Base-by-base conservation (phyloP, 768 basidiomycete species). In the Mycena vitilis region DNA sequence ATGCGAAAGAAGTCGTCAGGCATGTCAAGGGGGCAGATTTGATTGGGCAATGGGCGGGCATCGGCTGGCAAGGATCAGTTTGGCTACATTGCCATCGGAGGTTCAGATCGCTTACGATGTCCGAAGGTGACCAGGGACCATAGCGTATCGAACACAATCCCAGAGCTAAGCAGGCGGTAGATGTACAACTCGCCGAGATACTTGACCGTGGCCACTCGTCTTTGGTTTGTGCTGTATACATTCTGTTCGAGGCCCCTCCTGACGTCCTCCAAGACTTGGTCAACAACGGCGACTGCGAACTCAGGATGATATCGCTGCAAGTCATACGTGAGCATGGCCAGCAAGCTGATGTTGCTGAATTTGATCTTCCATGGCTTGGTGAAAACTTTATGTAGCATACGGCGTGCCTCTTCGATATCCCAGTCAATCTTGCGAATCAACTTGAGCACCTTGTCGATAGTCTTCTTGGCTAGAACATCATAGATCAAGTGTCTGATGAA, bases 291-390 rank as follows among this genome's bases (percentile, higher is more conserved):
- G 57, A 98, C 87, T 15, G 91, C 86, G 78, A 99, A 99, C 4
- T 91, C 89, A 12, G 96, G 92, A 71, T 95, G 95, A 78, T 97
- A 98, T 34, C 95, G 88, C 76, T 96, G 95, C 52, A 99, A 84
- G 76, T 99, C 98, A 75, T 96, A 96, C 3, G 96, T 92, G 66
- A 99, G 83, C 89, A 98, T 97, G 13, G 98, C 96, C 57, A 99
- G 83, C 36, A 98, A 85, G 63, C 91, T 87, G 73, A 99, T 89
- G 75, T 94, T 97, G 66, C 91, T 86, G 76, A 92, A 99, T 75
- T 95, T 97, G 81, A 98, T 88, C 78, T 99, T 99, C 96, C 97
- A 98, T 3, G 97, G 93, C 75, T 98, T 97, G n/a, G 94, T 94
- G 81, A 99, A 99, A 47, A 94, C 88, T 76, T 94, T 94, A 81